These are phyloP conservation scores for Gaultheria prostrata DNA, from an alignment of 148 eudicot genomes.

Conservation along the genomic window DNA sequence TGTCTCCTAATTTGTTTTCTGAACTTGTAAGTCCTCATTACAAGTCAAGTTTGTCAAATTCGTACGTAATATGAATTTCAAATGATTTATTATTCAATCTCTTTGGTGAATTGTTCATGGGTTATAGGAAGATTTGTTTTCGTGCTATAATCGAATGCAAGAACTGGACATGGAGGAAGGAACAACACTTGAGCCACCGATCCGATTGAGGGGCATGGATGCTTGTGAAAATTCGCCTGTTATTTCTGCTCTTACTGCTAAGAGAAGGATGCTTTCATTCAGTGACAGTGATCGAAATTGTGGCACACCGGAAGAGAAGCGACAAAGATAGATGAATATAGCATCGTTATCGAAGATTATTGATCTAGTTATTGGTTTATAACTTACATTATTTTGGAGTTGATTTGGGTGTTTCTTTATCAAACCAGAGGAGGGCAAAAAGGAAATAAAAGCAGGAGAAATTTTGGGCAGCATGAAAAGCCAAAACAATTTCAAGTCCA, in stretches of 20 bases:
- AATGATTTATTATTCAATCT: background rate
- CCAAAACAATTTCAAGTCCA: background rate
- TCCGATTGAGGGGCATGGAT: conserved; percentile 11
- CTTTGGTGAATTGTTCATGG: background rate
- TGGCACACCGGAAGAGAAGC: conserved; percentile 19
- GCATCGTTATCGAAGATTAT: background rate
- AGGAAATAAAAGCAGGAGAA: conserved; percentile 6
- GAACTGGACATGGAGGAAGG: conserved; percentile 18
- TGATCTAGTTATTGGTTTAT: background rate
- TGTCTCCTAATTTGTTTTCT: conserved; percentile 21
- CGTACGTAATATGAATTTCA: background rate
- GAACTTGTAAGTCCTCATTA: conserved; percentile 33
- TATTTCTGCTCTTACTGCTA: conserved; percentile 16
- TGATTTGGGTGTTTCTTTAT: conserved; percentile 12
- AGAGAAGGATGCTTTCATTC: conserved; percentile 30
- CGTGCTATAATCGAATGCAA: conserved; percentile 41
- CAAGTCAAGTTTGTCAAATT: background rate
- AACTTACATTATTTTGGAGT: conserved; percentile 2
- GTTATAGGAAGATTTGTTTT: conserved; percentile 36
- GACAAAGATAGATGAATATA: background rate
- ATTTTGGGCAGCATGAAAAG: conserved; percentile 11
- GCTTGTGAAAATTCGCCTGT: conserved; percentile 17
- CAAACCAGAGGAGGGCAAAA: conserved; percentile 15
- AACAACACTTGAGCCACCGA: background rate
- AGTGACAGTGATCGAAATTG: conserved; percentile 12